phyloP scores from a whole-genome alignment of 768 basidiomycete genomes.

The Trametes cingulata region DNA sequence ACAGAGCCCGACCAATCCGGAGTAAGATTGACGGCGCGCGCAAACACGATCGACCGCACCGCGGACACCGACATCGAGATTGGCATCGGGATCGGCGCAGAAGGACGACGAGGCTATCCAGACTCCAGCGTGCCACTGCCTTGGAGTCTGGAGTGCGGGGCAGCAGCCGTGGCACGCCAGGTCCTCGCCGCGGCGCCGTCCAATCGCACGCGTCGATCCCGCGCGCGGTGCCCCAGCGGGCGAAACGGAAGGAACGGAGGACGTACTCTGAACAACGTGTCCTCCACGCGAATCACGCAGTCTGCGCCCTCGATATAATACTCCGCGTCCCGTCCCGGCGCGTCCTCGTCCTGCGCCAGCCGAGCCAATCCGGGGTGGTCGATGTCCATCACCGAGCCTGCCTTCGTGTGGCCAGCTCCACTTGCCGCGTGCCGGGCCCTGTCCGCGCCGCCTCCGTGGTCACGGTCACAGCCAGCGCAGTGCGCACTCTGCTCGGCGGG shows the following conservation, averaged over 20 bases:
- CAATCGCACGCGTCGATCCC: neutral
- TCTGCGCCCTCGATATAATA: slow-evolving; percentile 73
- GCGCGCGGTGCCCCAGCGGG: neutral
- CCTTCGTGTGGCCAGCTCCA: slow-evolving; percentile 12
- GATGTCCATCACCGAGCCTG: neutral
- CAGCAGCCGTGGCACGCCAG: neutral
- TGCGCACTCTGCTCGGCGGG: neutral
- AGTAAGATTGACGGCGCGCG: neutral
- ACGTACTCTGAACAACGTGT: slow-evolving; percentile 69
- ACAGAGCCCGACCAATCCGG: slow-evolving; percentile 9
- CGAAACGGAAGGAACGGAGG: slow-evolving; percentile 1
- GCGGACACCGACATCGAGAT: slow-evolving; percentile 7
- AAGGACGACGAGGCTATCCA: neutral
- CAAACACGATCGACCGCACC: slow-evolving; percentile 9
- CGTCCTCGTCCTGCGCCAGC: neutral
- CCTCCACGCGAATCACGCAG: slow-evolving; percentile 61
- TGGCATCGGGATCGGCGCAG: slow-evolving; percentile 15
- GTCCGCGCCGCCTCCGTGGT: neutral
- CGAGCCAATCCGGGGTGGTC: slow-evolving; percentile 1
- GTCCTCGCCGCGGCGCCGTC: neutral
- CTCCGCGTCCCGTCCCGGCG: slow-evolving; percentile 42
- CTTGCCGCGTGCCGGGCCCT: slow-evolving; percentile 6
- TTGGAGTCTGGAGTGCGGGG: neutral
- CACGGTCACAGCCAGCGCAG: neutral
- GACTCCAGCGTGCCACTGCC: slow-evolving; percentile 13